A percentile compares a stretch with the other conserved stretches of the same genome.
These are phyloP conservation scores for Dactylellina leptospora DNA, from an alignment of 2,329 filamentous ascomycete genomes.

Conservation along the genomic window DNA sequence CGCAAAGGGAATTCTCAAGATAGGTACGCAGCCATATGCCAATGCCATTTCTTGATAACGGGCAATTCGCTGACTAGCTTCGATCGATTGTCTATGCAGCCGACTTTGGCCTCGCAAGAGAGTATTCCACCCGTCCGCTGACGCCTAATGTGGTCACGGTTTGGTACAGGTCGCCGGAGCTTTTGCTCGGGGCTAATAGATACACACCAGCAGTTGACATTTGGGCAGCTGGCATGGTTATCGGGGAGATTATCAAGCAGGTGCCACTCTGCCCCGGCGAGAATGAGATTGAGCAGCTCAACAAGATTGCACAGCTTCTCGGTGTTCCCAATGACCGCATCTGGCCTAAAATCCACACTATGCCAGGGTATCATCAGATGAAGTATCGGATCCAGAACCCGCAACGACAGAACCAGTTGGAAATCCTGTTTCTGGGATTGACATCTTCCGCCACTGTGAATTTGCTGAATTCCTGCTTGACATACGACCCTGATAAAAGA, in stretches of 20 bases:
- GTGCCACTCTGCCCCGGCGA: conserved; percentile 60
- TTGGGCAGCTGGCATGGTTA: conserved; percentile 98
- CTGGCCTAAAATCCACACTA: conserved; percentile 57
- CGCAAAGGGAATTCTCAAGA: conserved; percentile 59
- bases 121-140: conserved; percentile 59
- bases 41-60: not conserved
- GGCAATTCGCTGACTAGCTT: not conserved
- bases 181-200: conserved; percentile 87
- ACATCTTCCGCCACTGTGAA: conserved; percentile 62
- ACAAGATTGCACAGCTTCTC: conserved; percentile 58
- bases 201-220: conserved; percentile 97
- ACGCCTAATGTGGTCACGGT: conserved; percentile 81
- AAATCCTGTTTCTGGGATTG: conserved; percentile 56
- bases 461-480: conserved; percentile 80
- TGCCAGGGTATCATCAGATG: conserved; percentile 53
- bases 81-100: conserved; percentile 52
- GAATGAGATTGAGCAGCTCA: conserved; percentile 58
- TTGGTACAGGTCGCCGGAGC: conserved; percentile 95
- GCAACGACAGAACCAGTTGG: conserved; percentile 58
- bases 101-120: conserved; percentile 60
- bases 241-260: conserved; percentile 87
- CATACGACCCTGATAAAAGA: conserved; percentile 90
- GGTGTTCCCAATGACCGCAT: conserved; percentile 59
- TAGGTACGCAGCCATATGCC: conserved; percentile 56
- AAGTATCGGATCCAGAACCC: conserved; percentile 54